Evolutionary conservation across 768 basidiomycete species (phyloP).

Genomic region (Termitomyces sp.): DNA sequence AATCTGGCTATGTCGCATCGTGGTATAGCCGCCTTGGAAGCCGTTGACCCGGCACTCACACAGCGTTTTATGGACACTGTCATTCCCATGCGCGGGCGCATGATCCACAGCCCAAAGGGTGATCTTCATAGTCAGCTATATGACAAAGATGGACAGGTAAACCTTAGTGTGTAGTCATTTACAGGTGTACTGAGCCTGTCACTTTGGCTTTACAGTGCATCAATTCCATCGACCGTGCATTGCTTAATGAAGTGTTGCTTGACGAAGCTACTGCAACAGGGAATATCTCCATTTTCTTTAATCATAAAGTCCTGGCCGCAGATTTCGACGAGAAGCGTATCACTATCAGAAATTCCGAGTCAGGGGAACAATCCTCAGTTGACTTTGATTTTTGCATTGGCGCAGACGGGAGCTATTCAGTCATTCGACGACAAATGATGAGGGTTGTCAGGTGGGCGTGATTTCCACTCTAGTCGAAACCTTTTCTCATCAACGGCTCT

Average conservation of each 20-base stretch:
- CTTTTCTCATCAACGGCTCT: constrained; percentile 27
- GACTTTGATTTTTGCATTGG: constrained; percentile 82
- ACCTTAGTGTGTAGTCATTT: constrained; percentile 9
- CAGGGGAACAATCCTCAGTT: constrained; percentile 37
- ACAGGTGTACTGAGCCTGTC: constrained; percentile 16
- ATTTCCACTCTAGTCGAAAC: constrained; percentile 21
- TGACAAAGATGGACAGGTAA: constrained; percentile 83
- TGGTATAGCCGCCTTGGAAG: constrained; percentile 82
- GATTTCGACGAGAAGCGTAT: constrained; percentile 69
- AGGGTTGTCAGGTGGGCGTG: constrained; percentile 74
- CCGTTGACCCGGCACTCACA: constrained; percentile 68
- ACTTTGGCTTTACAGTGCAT: constrained; percentile 61
- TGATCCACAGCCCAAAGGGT: constrained; percentile 82
- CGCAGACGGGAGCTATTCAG: constrained; percentile 91
- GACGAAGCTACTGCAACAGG: constrained; percentile 60
- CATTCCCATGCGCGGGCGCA: constrained; percentile 93
- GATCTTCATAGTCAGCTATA: constrained; percentile 79
- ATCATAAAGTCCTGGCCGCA: constrained; percentile 71
- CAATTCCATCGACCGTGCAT: constrained; percentile 86
- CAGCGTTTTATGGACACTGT: constrained; percentile 68
- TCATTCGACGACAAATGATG: constrained; percentile 93
- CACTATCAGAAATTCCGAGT: constrained; percentile 41
- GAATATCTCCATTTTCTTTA: constrained; percentile 70
- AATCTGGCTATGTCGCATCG: constrained; percentile 95
- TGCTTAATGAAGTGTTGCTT: constrained; percentile 84